Base-by-base conservation (phyloP, 2,329 filamentous ascomycete genomes). In the Myriosclerotinia scirpicola region DNA sequence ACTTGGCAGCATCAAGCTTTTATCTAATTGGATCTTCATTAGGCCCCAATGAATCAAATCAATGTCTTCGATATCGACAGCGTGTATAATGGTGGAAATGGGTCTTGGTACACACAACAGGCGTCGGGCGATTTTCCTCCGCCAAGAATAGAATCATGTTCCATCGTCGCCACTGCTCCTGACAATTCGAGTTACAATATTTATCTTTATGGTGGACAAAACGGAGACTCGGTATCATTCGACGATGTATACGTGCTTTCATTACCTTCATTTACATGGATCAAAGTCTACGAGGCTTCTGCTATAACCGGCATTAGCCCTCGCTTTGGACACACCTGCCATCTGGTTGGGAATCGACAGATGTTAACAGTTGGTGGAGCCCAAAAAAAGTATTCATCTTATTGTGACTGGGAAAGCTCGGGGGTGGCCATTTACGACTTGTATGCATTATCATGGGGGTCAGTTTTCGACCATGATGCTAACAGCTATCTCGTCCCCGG, bases 161-260 rank as follows among this genome's bases (percentile, higher is more conserved):
- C 80, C 5, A 75, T 79, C 0, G 64, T 77, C 0, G 77, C 75
- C 17, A 77, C 79, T 38, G 78, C 81, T 0, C 75, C 77, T 3
- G 82, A 83, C 65, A 78, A 79, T 55, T 81, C 80, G 2, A 80
- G 78, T 64, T 78, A 82, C 62, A 83, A 83, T 64, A 80, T 84
- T 42, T 65, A 81, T 61, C 75, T 84, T 59, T 84, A 83, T 65
- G 82, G 83, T 22, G 83, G 83, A 9, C 76, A 75, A 40, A 75
- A 81, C 66, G 78, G 73, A 17, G 70, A 75, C 14, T 67, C 73
- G 12, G 69, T 70, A 30, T 69, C 69, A 22, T 77, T 74, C 36
- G 82, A 83, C 64, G 81, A 83, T 50, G 73, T 81, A 9, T 81
- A 79, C 62, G 76, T 81, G 9, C 75, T 83, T 1, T 80, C 79